These are phyloP conservation scores for Vitis hybrid DNA, from an alignment of 177 flowering plant species.

Conservation along the genomic window DNA sequence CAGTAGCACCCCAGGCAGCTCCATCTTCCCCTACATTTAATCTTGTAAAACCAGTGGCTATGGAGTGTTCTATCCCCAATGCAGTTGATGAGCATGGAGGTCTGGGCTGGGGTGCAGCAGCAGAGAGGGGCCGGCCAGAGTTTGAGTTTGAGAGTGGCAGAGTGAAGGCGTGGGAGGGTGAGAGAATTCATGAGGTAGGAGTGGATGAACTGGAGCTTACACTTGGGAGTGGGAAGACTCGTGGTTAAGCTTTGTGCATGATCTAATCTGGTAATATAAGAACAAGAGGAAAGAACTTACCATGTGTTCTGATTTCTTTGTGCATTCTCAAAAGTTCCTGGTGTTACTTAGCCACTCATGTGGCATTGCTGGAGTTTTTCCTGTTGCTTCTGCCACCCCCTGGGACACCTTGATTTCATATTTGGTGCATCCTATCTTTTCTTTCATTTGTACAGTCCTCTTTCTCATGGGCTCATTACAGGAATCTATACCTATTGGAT, in stretches of 20 bases:
- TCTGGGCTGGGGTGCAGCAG: slow-evolving; percentile 31
- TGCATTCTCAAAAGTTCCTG: slow-evolving; percentile 1
- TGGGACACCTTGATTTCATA: slow-evolving; percentile 1
- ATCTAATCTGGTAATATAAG: not conserved
- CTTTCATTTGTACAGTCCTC: slow-evolving; percentile 22
- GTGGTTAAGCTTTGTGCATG: slow-evolving; percentile 9
- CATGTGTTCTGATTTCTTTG: not conserved
- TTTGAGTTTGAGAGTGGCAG: slow-evolving; percentile 74
- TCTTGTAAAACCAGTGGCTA: slow-evolving; percentile 56
- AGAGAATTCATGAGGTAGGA: slow-evolving; percentile 82
- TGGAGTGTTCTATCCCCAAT: slow-evolving; percentile 27
- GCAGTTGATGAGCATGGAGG: slow-evolving; percentile 22
- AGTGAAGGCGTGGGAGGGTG: slow-evolving; percentile 96
- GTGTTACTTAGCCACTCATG: not conserved
- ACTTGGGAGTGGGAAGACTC: slow-evolving; percentile 65
- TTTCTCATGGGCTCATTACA: not conserved
- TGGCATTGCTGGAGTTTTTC: slow-evolving; percentile 8
- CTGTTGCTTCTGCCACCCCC: slow-evolving; percentile 1
- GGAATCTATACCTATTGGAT: not conserved
- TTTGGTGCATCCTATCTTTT: slow-evolving; percentile 7
- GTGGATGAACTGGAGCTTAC: slow-evolving; percentile 91
- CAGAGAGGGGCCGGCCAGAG: slow-evolving; percentile 47
- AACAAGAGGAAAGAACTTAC: not conserved
- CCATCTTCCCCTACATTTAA: slow-evolving; percentile 95
- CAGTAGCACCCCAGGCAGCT: slow-evolving; percentile 33